These are phyloP conservation scores for Plasmodium falciparum DNA, from an alignment of 169 alveolate species.

Conservation along the genomic window DNA sequence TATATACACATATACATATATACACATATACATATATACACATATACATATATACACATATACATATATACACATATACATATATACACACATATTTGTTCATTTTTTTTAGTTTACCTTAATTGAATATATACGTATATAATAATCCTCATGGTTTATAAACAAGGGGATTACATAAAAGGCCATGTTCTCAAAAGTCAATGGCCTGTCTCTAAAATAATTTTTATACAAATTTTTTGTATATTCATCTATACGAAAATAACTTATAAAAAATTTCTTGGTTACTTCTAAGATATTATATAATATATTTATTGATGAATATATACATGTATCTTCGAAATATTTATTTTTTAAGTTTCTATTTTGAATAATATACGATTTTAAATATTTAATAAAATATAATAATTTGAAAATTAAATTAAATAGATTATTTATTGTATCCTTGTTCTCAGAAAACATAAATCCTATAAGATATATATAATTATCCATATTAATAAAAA, in stretches of 20 bases:
- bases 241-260: constrained; percentile 49
- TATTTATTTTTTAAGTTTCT: constrained; percentile 40
- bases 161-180: constrained; percentile 13
- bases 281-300: constrained; percentile 56
- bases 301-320: constrained; percentile 51
- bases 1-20: not conserved
- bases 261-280: constrained; percentile 27
- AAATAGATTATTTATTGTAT: constrained; percentile 34
- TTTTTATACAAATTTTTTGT: constrained; percentile 53
- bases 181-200: constrained; percentile 45
- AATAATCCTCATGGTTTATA: constrained; percentile 31
- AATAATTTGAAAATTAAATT: constrained; percentile 42
- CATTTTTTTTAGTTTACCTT: constrained; percentile 24
- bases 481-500: constrained; percentile 22
- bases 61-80: not conserved
- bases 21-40: not conserved
- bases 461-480: constrained; percentile 40
- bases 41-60: not conserved
- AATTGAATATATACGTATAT: constrained; percentile 31
- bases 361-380: constrained; percentile 36
- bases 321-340: constrained; percentile 42
- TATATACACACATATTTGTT: not conserved
- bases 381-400: constrained; percentile 44
- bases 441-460: constrained; percentile 65
- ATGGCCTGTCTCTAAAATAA: constrained; percentile 13